Percentiles rank a stretch among this genome's conserved stretches.
These are phyloP conservation scores for Zea luxurians DNA, from an alignment of 176 grass and related monocot species.

Conservation along the genomic window DNA sequence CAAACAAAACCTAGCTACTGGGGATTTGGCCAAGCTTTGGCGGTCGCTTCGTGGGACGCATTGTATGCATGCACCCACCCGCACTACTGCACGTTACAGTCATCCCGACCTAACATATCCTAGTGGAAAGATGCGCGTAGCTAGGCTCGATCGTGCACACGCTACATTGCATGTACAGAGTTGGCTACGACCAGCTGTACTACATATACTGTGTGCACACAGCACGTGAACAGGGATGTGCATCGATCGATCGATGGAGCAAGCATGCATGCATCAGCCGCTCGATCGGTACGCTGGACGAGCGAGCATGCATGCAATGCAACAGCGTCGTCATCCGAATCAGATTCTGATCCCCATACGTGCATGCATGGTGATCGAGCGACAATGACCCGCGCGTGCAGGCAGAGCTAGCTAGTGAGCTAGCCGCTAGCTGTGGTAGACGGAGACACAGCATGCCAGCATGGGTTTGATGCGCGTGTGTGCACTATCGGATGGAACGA, in stretches of 20 bases:
- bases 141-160: neutral
- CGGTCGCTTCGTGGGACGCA: neutral
- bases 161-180: neutral
- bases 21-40: neutral
- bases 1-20: too few relatives aligned
- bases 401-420: neutral
- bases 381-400: slow-evolving; percentile 1
- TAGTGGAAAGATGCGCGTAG: neutral
- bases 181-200: neutral
- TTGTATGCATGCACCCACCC: neutral
- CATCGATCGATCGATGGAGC: too few relatives aligned
- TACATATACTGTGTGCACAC: neutral
- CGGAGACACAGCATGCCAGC: neutral
- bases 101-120: neutral
- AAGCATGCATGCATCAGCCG: neutral
- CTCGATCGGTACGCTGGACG: neutral
- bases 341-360: slow-evolving; percentile 49
- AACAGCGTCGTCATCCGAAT: slow-evolving; percentile 28
- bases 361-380: neutral
- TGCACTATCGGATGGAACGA: too few relatives aligned
- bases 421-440: neutral
- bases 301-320: slow-evolving; percentile 15
- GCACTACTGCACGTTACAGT: neutral
- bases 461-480: neutral
- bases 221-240: slow-evolving; percentile 9